Base-by-base conservation (phyloP, 1,284 basidiomycete species). In the Psilocybe mexicana region DNA sequence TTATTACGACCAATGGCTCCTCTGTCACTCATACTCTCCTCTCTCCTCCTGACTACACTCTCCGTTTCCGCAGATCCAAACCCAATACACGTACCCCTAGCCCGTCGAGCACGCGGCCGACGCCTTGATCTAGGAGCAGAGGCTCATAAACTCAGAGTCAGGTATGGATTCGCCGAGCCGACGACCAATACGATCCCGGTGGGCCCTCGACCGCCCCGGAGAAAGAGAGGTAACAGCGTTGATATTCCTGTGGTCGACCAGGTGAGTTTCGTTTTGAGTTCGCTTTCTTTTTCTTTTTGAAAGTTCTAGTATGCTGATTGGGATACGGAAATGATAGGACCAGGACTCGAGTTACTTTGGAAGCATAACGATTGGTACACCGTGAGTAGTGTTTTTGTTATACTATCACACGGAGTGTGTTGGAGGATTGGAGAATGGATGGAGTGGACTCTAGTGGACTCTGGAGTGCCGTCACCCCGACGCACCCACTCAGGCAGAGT, bases 281-380 rank as follows among this genome's bases (percentile, higher is more conserved):
- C 61, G 36, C 54, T 12, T 33, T 6, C n/a, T 6, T 46, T 42
- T 49, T 53, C 59, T n/a, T 28, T 53, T 25, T 23, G 23, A 35
- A 45, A 8, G n/a, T 7, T 59, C 57, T 30, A 45, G 10, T 11
- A 12, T 28, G n/a, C n/a, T n/a, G n/a, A n/a, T n/a, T n/a, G n/a
- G n/a, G n/a, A n/a, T n/a, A n/a, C n/a, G n/a, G n/a, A n/a, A n/a
- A n/a, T n/a, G 24, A 38, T 45, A 77, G 72, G 60, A 73, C 61
- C 70, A 63, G n/a, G 83, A 85, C 50, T 63, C 78, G 1, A 79
- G 77, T 59, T 84, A 84, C 61, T 76, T 80, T 43, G 77, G 75
- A 4, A 62, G 66, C 6, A 62, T 84, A 0, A 66, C 62, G 38
- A 75, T 85, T 44, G 83, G 83, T 26, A 79, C 80, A 54, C 83